phyloP scores from a whole-genome alignment of 2,329 filamentous ascomycete species.

The Akanthomyces lecanii region DNA sequence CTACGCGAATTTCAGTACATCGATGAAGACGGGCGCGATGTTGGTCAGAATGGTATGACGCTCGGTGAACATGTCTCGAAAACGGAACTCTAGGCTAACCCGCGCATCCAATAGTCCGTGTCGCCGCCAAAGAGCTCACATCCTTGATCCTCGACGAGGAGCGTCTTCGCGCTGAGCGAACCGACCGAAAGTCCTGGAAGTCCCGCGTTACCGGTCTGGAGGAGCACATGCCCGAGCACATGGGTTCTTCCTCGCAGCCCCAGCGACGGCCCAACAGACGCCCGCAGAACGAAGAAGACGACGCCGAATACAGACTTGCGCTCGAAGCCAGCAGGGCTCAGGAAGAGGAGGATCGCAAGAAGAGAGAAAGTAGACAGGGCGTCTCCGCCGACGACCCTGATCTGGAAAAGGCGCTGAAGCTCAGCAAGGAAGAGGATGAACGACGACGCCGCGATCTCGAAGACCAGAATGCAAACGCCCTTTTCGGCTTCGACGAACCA shows the following conservation, averaged over 20 bases:
- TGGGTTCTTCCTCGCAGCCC: constrained; percentile 30
- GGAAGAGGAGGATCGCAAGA: constrained; percentile 81
- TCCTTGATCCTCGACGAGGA: constrained; percentile 91
- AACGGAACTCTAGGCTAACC: constrained; percentile 14
- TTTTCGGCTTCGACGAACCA: constrained; percentile 77
- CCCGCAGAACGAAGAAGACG: constrained; percentile 68
- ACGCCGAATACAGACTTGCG: constrained; percentile 84
- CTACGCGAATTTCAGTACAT: constrained; percentile 94
- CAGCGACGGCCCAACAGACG: constrained; percentile 45
- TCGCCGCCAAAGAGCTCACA: constrained; percentile 93
- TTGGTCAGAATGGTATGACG: constrained; percentile 85
- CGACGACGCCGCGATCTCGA: constrained; percentile 81
- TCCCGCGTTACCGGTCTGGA: constrained; percentile 91
- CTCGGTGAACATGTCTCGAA: not conserved
- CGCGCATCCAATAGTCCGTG: constrained; percentile 61
- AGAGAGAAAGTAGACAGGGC: constrained; percentile 60
- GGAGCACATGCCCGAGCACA: constrained; percentile 58
- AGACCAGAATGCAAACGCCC: constrained; percentile 73
- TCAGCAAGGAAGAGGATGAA: constrained; percentile 94
- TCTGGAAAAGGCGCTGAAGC: constrained; percentile 86
- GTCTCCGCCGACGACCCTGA: constrained; percentile 73
- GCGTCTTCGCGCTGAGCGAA: constrained; percentile 81
- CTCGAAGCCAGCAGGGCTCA: constrained; percentile 94
- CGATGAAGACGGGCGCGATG: constrained; percentile 91
- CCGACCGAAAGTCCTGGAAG: constrained; percentile 93